phyloP scores from a whole-genome alignment of 345 rosid species.

The Populus alba region DNA sequence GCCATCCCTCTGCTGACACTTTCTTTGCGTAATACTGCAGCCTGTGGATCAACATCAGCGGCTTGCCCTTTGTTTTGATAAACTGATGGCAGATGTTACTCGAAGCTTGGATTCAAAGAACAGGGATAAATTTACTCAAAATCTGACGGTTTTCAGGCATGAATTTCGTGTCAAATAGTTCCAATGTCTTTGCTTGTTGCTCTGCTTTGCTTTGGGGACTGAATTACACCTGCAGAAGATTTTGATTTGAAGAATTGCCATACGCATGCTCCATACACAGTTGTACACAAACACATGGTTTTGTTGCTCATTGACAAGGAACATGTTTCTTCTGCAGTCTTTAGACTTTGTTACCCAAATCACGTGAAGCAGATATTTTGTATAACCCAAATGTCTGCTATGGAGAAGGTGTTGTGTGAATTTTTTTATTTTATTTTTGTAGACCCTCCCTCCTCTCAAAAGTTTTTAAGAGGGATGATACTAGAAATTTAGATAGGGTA shows the following conservation, averaged over 20 bases:
- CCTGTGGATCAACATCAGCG: slow-evolving; percentile 86
- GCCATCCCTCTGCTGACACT: slow-evolving; percentile 3
- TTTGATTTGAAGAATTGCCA: slow-evolving; percentile 17
- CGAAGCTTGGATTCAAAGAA: slow-evolving; percentile 88
- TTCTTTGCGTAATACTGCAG: slow-evolving; percentile 46
- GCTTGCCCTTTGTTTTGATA: slow-evolving; percentile 78
- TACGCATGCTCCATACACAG: background rate
- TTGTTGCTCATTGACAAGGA: background rate
- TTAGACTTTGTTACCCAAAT: slow-evolving; percentile 14
- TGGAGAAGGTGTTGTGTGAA: slow-evolving; percentile 13
- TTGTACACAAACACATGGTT: background rate
- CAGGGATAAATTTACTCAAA: slow-evolving; percentile 96
- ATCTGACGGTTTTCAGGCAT: slow-evolving; percentile 74
- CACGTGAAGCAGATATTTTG: slow-evolving; percentile 7
- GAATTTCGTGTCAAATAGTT: slow-evolving; percentile 84
- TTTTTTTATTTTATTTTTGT: slow-evolving; percentile 14
- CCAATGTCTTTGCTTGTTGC: background rate
- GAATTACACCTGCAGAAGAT: slow-evolving; percentile 10
- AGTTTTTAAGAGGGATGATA: background rate
- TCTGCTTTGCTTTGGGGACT: slow-evolving; percentile 8
- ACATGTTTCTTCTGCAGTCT: slow-evolving; percentile 10
- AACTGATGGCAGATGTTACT: slow-evolving; percentile 82
- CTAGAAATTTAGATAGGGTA: slow-evolving; percentile 4
- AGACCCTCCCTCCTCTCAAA: background rate
- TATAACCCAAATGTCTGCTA: slow-evolving; percentile 5